Evolutionary conservation across 257 asterid species (phyloP).

Genomic region (Anisodus tanguticus): DNA sequence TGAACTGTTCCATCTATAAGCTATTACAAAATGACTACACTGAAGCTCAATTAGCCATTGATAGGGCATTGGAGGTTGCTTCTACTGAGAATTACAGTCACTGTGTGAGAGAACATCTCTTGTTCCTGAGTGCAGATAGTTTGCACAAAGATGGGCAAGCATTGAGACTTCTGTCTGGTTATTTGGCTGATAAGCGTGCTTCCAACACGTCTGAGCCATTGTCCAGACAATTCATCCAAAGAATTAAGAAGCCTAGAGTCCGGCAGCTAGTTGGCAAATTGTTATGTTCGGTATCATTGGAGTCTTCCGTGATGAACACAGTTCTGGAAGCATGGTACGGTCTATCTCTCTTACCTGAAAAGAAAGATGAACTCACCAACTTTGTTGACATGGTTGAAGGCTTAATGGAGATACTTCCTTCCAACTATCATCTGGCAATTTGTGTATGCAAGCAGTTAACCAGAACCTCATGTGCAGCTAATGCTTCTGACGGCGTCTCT

Average conservation of each 20-base stretch:
- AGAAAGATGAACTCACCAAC: slow-evolving; percentile 32
- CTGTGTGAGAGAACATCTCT: slow-evolving; percentile 49
- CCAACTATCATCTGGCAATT: slow-evolving; percentile 48
- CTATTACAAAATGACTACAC: slow-evolving; percentile 40
- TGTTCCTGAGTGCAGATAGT: slow-evolving; percentile 36
- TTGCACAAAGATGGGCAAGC: slow-evolving; percentile 26
- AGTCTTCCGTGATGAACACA: slow-evolving; percentile 42
- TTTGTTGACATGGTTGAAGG: slow-evolving; percentile 49
- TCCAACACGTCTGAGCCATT: slow-evolving; percentile 38
- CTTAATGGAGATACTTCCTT: slow-evolving; percentile 51
- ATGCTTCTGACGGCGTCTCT: slow-evolving; percentile 32
- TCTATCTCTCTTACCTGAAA: slow-evolving; percentile 41
- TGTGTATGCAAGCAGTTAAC: slow-evolving; percentile 43
- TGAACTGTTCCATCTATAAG: slow-evolving; percentile 49
- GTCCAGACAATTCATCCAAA: slow-evolving; percentile 45
- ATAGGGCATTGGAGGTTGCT: slow-evolving; percentile 47
- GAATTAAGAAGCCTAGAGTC: slow-evolving; percentile 46
- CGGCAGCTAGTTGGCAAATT: slow-evolving; percentile 44
- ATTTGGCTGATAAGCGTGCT: slow-evolving; percentile 44
- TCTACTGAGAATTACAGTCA: slow-evolving; percentile 44
- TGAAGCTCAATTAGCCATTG: slow-evolving; percentile 44
- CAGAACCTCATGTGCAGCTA: slow-evolving; percentile 11
- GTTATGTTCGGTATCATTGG: slow-evolving; percentile 41
- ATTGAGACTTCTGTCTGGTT: slow-evolving; percentile 38
- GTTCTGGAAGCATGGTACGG: slow-evolving; percentile 47